Evolutionary conservation across 305 asterid species (phyloP), one percentile per base, ranked within the genome.

Genomic region (Lippia alba): DNA sequence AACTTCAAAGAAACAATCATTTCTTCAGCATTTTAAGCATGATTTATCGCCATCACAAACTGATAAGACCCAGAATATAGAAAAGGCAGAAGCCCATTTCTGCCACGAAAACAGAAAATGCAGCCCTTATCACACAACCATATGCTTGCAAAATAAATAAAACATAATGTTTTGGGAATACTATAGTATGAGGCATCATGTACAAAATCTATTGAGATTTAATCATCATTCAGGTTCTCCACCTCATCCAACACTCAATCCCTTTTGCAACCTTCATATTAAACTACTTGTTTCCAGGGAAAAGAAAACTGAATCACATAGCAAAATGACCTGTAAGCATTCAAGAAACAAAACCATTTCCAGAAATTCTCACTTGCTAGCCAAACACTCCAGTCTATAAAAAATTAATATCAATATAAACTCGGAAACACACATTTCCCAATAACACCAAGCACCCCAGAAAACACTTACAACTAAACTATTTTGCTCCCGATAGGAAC

Each of bases 211-310:
- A 58, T 24, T 3, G 55, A 61, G 24, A 53, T 49, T 61, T 17
- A 69, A 46, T 4, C 64, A n/a, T 20, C 64, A 5, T 20, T 59
- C 64, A 4, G 34, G 34, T 36, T 57, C 32, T 19, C 61, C 6
- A 56, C 48, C 32, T 44, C 58, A 19, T 67, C 46, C 66, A 49
- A 65, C 20, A 49, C 16, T 11, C 12, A 34, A 58, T 8, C 45
- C 70, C 67, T 30, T 24, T 59, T 24, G 44, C 18, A 61, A 61
- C 46, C 49, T 56, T 40, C 46, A 20, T 12, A 34, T 64, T 10
- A 6, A 69, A 56, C 44, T 11, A 33, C 6, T 41, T 24, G 34
- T 50, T 32, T 19, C 14, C 62, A 15, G 39, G 3, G n/a, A 20
- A 12, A 24, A n/a, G n/a, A 51, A 58, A 71, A 55, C 15, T 36